Evolutionary conservation across 2,329 filamentous ascomycete genomes (phyloP).

Genomic region (Colletotrichum orchidophilum): DNA sequence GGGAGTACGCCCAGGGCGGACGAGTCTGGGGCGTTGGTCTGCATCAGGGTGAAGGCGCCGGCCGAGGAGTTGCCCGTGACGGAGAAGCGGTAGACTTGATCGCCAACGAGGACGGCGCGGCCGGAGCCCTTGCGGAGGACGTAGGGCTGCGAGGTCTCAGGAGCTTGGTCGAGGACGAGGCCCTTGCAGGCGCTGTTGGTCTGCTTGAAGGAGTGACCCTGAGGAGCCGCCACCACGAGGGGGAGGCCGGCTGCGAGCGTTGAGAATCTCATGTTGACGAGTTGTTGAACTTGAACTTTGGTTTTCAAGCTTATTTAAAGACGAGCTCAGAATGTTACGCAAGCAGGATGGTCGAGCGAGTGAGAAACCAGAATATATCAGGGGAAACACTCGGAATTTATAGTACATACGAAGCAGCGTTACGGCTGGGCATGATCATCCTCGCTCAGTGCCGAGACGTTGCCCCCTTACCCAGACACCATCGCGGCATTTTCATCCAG

Average conservation of each 20-base stretch:
- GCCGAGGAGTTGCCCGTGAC: conserved; percentile 55
- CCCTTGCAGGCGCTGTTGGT: conserved; percentile 7
- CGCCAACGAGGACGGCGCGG: conserved; percentile 17
- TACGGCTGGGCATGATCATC: background rate
- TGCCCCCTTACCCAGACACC: background rate
- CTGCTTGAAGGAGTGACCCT: conserved; percentile 5
- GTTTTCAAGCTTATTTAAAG: background rate
- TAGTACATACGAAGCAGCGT: background rate
- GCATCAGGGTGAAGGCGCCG: conserved; percentile 54
- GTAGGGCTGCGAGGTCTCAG: conserved; percentile 18
- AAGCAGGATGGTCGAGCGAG: background rate
- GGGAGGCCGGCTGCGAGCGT: conserved; percentile 20
- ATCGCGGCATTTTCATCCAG: background rate
- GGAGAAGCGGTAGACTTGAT: conserved; percentile 39
- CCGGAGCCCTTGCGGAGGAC: conserved; percentile 25
- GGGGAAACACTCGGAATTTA: background rate
- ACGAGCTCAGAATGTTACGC: background rate
- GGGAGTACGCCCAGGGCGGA: conserved; percentile 51
- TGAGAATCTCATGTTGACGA: conserved; percentile 19
- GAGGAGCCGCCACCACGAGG: conserved; percentile 21
- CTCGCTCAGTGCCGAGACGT: conserved; percentile 21
- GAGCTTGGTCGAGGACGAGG: conserved; percentile 17
- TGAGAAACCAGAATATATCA: background rate
- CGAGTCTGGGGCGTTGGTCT: conserved; percentile 51
- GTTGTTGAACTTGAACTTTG: background rate